Base-by-base conservation (phyloP, 495 filamentous ascomycete species). In the Aspergillus asperescens region DNA sequence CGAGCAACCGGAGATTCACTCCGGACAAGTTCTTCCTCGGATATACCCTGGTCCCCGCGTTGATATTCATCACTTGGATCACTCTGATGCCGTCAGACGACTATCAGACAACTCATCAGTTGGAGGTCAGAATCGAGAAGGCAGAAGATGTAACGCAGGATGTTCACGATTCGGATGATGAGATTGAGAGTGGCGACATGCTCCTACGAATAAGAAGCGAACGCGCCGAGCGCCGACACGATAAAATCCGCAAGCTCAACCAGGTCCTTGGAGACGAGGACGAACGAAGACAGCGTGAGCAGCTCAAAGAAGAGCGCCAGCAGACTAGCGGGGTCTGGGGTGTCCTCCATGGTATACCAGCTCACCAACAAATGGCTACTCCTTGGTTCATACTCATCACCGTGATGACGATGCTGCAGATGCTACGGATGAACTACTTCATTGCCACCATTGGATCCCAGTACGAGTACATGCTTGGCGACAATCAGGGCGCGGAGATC, bases 341-440 rank as follows among this genome's bases (percentile, higher is more conserved):
- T 40, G 85, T 85, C 9, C 78, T 96, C 67, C 92, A 97, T 62
- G 85, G 85, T 10, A 73, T 76, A 19, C 77, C 85, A 3, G 87
- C 88, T 0, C 61, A 72, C 27, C 70, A 86, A 57, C 92, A 97
- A 69, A 90, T 97, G 70, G 65, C 63, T 12, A 85, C 82, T 2
- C 87, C 86, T 3, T 97, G 92, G 91, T 97, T 95, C 59, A 71
- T 91, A n/a, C 72, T 96, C 28, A 91, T 96, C 57, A 86, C 88
- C 6, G 62, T 91, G 13, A 93, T 96, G 72, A 96, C 92, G 1
- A 80, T 93, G n/a, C 59, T 95, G n/a, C 90, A 94, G 62, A 95
- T 95, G 91, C 84, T 86, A 1, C 83, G 92, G 9, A 96, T 96
- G 73, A 97, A 97, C 69, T 97, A 90, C 73, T 97, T 97, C 62